Conservation (phyloP, 148 eudicot species). For the Chenopodium quinoa region DNA sequence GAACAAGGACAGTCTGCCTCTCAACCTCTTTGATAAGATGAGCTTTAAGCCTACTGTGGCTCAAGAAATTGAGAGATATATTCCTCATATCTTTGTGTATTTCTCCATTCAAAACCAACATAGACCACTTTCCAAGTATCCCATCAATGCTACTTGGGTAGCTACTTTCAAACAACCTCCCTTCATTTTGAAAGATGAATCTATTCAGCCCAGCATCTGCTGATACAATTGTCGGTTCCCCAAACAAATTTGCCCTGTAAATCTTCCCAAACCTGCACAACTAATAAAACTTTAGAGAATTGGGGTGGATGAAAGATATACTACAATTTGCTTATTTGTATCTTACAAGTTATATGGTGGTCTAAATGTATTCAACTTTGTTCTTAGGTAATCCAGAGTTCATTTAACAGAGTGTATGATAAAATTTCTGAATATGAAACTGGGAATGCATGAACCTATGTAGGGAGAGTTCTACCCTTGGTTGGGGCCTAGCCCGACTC, state of each 20-base stretch:
- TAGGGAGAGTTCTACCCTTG: background rate
- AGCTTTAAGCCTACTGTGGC: conserved; percentile 77
- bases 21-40: conserved; percentile 83
- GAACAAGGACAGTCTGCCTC: conserved; percentile 63
- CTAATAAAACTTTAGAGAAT: background rate
- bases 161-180: conserved; percentile 83
- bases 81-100: conserved; percentile 94
- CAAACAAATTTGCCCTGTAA: conserved; percentile 91
- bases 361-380: background rate
- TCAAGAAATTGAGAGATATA: conserved; percentile 83
- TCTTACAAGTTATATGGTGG: background rate
- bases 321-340: background rate
- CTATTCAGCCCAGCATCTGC: conserved; percentile 81
- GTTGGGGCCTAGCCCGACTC: background rate
- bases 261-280: conserved; percentile 80
- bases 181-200: conserved; percentile 87
- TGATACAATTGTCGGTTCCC: conserved; percentile 88
- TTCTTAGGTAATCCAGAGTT: background rate
- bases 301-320: background rate
- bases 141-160: conserved; percentile 97
- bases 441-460: too few relatives aligned
- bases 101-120: conserved; percentile 89
- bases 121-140: conserved; percentile 97
- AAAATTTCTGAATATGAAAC: too few relatives aligned
- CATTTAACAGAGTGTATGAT: background rate